A percentile compares a stretch with the other conserved stretches of the same genome.
Conservation (phyloP, 192 early-diverging fungal genomes). For the Spizellomyces punctatus region DNA sequence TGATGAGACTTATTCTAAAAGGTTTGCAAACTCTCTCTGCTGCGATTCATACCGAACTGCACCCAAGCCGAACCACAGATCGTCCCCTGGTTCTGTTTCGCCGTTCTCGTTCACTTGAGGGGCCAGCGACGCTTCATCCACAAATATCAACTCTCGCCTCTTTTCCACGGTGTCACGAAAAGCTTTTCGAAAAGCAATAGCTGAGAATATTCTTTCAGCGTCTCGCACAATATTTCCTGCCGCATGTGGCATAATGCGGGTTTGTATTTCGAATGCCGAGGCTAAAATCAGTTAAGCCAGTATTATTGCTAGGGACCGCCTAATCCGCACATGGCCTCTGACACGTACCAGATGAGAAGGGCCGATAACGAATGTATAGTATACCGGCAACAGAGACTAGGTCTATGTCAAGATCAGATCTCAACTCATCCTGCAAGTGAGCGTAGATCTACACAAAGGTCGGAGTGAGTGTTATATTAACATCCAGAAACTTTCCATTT, state of each 20-base stretch:
- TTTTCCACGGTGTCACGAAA: slow-evolving; percentile 6
- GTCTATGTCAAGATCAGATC: neutral
- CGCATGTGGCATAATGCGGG: neutral
- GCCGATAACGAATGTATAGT: slow-evolving; percentile 5
- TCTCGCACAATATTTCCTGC: neutral
- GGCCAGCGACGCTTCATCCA: neutral
- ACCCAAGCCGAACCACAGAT: slow-evolving; percentile 17
- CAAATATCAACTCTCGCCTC: slow-evolving; percentile 2
- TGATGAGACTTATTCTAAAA: neutral
- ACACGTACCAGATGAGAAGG: slow-evolving; percentile 6
- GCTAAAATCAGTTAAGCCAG: no score
- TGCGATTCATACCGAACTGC: slow-evolving; percentile 11
- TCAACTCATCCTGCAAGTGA: neutral
- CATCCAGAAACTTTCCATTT: no score
- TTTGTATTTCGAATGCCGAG: no score
- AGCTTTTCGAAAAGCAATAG: neutral
- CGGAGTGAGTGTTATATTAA: no score
- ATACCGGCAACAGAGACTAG: slow-evolving; percentile 8
- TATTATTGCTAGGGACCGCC: neutral
- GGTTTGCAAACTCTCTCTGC: neutral
- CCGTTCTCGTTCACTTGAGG: neutral
- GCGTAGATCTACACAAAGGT: neutral
- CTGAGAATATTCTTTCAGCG: neutral
- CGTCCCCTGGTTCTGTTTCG: slow-evolving; percentile 11
- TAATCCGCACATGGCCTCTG: neutral